Conservation (phyloP, 208 protist genomes). For the Leishmania tropica region DNA sequence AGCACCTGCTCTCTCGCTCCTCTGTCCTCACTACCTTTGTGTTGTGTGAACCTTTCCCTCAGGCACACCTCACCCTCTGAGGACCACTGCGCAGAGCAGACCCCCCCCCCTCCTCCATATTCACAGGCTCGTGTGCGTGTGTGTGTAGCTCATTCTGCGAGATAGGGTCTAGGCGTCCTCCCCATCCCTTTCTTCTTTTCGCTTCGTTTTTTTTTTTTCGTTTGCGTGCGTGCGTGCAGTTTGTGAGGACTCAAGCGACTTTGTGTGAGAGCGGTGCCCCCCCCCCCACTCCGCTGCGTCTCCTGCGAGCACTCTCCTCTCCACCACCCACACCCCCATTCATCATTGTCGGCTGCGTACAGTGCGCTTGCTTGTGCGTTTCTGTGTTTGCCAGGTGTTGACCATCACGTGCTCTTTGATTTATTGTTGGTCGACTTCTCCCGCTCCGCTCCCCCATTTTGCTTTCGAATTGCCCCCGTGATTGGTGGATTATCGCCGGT, state of each 20-base stretch:
- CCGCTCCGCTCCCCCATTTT: neutral
- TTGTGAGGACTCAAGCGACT: neutral
- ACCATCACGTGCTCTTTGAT: neutral
- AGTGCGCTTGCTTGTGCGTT: neutral
- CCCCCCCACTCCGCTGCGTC: neutral
- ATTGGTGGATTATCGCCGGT: neutral
- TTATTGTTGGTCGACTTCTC: neutral
- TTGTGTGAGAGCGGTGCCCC: neutral
- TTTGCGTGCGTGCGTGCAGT: neutral
- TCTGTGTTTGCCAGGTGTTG: neutral
- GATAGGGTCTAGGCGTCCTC: neutral
- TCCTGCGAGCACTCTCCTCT: neutral
- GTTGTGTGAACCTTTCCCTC: neutral
- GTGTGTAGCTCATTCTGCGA: neutral
- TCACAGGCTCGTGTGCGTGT: neutral
- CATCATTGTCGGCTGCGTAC: neutral
- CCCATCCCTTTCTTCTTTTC: neutral
- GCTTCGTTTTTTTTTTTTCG: neutral
- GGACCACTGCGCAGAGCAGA: neutral
- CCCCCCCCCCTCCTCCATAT: neutral
- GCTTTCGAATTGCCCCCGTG: neutral
- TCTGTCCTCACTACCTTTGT: neutral
- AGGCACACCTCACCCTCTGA: neutral
- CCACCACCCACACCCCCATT: neutral
- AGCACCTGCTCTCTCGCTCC: neutral